Conservation (phyloP, 495 filamentous ascomycete genomes). For the Achaetomiella virescens region DNA sequence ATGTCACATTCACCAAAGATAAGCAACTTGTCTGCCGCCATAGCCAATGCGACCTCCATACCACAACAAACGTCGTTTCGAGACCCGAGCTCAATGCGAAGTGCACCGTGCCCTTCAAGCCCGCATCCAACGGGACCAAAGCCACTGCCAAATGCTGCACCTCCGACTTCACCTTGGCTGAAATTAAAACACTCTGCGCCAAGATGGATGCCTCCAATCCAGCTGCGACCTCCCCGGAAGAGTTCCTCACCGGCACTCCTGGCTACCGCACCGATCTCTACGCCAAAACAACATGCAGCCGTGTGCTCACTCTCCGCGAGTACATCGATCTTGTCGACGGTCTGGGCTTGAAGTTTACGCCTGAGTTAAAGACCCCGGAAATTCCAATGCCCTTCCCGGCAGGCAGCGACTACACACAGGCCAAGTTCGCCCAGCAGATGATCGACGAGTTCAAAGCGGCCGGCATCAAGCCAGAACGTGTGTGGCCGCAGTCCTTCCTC, state of each 20-base stretch:
- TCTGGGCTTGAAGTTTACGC: conserved; percentile 51
- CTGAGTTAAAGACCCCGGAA: conserved; percentile 54
- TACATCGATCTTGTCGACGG: conserved; percentile 48
- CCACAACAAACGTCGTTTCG: conserved; percentile 56
- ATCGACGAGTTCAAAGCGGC: conserved; percentile 51
- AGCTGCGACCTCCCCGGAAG: conserved; percentile 44
- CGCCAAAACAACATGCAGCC: conserved; percentile 46
- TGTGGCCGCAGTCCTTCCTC: conserved; percentile 56
- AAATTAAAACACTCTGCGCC: conserved; percentile 54
- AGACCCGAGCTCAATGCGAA: conserved; percentile 51
- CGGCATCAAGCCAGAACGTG: conserved; percentile 48
- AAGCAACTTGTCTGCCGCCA: conserved; percentile 57
- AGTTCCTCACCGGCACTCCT: conserved; percentile 49
- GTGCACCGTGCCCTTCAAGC: conserved; percentile 54
- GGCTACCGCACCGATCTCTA: conserved; percentile 54
- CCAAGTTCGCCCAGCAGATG: conserved; percentile 52
- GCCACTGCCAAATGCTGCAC: conserved; percentile 58
- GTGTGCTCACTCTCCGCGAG: conserved; percentile 46
- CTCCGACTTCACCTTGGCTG: conserved; percentile 53
- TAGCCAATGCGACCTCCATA: conserved; percentile 57
- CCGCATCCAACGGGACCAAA: conserved; percentile 32
- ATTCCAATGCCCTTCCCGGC: conserved; percentile 56
- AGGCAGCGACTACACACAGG: conserved; percentile 47
- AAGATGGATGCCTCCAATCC: conserved; percentile 57
- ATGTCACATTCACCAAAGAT: conserved; percentile 57